A percentile compares a stretch with the other conserved stretches of the same genome.
Evolutionary conservation across 192 early-diverging fungal species (phyloP).

Genomic region (Geranomyces variabilis): DNA sequence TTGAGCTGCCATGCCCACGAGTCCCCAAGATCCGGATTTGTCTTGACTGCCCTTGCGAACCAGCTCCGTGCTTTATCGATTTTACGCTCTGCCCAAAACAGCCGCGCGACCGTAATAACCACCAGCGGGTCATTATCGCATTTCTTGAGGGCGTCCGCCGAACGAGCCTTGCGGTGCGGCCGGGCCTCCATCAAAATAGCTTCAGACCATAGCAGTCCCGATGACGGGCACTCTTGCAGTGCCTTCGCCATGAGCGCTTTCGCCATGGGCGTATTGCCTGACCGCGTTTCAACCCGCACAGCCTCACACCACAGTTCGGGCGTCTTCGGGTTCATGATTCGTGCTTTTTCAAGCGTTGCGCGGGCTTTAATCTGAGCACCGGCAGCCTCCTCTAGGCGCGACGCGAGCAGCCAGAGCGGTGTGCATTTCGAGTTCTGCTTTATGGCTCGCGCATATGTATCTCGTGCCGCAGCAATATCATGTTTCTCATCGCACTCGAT

Average conservation of each 20-base stretch:
- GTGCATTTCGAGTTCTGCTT: slow-evolving; percentile 77
- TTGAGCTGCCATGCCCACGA: slow-evolving; percentile 93
- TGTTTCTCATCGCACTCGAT: slow-evolving; percentile 67
- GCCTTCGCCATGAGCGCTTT: slow-evolving; percentile 82
- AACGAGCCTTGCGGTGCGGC: slow-evolving; percentile 82
- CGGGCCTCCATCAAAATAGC: slow-evolving; percentile 83
- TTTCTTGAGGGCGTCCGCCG: slow-evolving; percentile 88
- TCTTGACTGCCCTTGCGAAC: slow-evolving; percentile 82
- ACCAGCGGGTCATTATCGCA: slow-evolving; percentile 86
- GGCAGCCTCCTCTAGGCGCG: slow-evolving; percentile 76
- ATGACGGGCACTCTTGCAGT: slow-evolving; percentile 87
- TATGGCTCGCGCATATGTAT: slow-evolving; percentile 71
- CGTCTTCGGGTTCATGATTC: slow-evolving; percentile 79
- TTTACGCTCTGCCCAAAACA: slow-evolving; percentile 94
- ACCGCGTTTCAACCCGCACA: slow-evolving; percentile 76
- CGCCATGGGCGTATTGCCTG: slow-evolving; percentile 69
- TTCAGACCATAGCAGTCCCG: slow-evolving; percentile 87
- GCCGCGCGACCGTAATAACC: slow-evolving; percentile 77
- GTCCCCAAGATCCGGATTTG: slow-evolving; percentile 88
- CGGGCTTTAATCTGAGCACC: slow-evolving; percentile 73
- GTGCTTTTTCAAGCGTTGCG: slow-evolving; percentile 80
- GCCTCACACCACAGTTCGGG: slow-evolving; percentile 87
- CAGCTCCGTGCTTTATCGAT: slow-evolving; percentile 91
- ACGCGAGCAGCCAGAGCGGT: slow-evolving; percentile 80
- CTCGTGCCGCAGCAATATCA: slow-evolving; percentile 66